Evolutionary conservation across 495 filamentous ascomycete genomes (phyloP).

Genomic region (Cercophora newfieldiana): DNA sequence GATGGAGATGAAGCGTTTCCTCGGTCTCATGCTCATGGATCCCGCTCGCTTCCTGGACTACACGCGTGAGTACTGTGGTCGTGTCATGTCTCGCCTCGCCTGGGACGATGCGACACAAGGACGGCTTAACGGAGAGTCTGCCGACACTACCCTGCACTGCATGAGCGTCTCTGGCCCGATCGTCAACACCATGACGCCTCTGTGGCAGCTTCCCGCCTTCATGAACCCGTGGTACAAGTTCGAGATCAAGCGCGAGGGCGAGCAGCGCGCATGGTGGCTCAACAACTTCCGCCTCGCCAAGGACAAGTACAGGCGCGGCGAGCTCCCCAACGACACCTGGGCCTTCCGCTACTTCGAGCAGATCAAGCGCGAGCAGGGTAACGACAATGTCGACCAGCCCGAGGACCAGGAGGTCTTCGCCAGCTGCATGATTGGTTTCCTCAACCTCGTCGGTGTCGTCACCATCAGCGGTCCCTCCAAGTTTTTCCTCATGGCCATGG

Average conservation of each 20-base stretch:
- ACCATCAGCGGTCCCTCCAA: slow-evolving; percentile 49
- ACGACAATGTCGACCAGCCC: slow-evolving; percentile 36
- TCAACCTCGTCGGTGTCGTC: slow-evolving; percentile 49
- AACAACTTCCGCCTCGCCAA: slow-evolving; percentile 43
- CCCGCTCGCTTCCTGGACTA: slow-evolving; percentile 47
- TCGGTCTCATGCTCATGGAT: slow-evolving; percentile 45
- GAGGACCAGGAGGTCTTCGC: slow-evolving; percentile 47
- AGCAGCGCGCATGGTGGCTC: slow-evolving; percentile 48
- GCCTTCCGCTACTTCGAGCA: slow-evolving; percentile 48
- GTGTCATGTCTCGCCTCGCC: slow-evolving; percentile 49
- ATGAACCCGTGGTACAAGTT: slow-evolving; percentile 49
- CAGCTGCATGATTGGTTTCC: slow-evolving; percentile 50
- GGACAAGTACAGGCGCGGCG: slow-evolving; percentile 37
- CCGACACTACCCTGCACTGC: slow-evolving; percentile 46
- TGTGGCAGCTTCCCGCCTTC: slow-evolving; percentile 43
- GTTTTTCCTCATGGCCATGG: slow-evolving; percentile 54
- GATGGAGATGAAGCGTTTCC: slow-evolving; percentile 44
- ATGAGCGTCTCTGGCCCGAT: slow-evolving; percentile 52
- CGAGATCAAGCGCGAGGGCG: slow-evolving; percentile 42
- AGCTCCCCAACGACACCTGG: slow-evolving; percentile 46
- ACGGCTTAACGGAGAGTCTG: slow-evolving; percentile 43
- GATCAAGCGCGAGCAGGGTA: slow-evolving; percentile 37
- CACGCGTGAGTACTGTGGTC: slow-evolving; percentile 47
- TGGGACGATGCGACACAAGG: slow-evolving; percentile 51
- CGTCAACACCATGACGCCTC: slow-evolving; percentile 48